Evolutionary conservation across 2,329 filamentous ascomycete species (phyloP), one percentile per base, ranked within the genome.

Genomic region (Aspergillus quadrilineatus): DNA sequence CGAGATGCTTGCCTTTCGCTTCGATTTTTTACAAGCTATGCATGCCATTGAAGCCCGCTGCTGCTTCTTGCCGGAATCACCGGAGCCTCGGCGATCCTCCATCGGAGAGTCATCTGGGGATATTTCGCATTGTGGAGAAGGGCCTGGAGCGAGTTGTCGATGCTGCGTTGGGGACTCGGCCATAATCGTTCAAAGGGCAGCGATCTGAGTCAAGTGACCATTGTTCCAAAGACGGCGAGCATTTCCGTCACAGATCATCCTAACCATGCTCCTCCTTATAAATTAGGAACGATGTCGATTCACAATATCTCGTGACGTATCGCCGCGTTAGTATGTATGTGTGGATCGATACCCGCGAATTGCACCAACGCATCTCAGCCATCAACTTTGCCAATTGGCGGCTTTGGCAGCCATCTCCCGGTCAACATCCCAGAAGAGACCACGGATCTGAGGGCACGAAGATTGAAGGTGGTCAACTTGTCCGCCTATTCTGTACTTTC

Each of bases 1-100:
- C 15, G 36, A 30, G 29, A 29, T 22, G 60, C 59, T 53, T 53
- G 64, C 72, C 69, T 75, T 75, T 4, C 73, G 67, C 56, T 75
- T 75, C 2, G 73, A 75, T 56, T 74, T 74, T 46, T 75, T 75
- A 59, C 73, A 75, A 2, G 72, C 69, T 50, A 74, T 46, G 63
- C 73, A 75, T 8, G 73, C 73, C 43, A 73, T 75, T 5, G 73
- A 75, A 1, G 74, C 73, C 3, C 73, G 62, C 55, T 73, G 34
- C 34, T 42, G 39, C 39, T 42, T 75, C 60, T 74, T 74, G 64
- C 68, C 67, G 0, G 60, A 41, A 4, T 55, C 60, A 55, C 28
- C 53, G 29, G 29, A 37, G 22, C 22, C 32, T 10, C 55, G 53
- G 36, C 53, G 53, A n/a, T 58, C 55, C 28, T 51, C 53, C 9